These are phyloP conservation scores for Phytophthora colocasiae DNA, from an alignment of 352 stramenopile genomes.

Conservation along the genomic window DNA sequence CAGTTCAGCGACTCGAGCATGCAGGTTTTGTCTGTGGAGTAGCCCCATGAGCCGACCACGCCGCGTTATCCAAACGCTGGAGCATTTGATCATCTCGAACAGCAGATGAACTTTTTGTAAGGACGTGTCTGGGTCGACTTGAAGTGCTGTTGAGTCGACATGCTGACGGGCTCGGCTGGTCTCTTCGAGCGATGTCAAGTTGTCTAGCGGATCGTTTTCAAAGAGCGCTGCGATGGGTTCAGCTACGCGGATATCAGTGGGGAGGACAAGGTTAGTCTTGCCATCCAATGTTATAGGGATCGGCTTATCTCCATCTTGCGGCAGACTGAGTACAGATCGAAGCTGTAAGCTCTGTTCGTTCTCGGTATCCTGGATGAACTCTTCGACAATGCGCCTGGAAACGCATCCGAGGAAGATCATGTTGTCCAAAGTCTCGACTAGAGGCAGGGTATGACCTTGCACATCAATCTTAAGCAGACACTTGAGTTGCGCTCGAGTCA, in stretches of 20 bases:
- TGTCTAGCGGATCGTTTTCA: neutral
- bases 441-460: slow-evolving; percentile 32
- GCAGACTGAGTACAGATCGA: slow-evolving; percentile 10
- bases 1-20: slow-evolving; percentile 44
- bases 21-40: slow-evolving; percentile 59
- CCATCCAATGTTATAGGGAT: slow-evolving; percentile 2
- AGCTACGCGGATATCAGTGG: slow-evolving; percentile 1
- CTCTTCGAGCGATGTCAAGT: slow-evolving; percentile 6
- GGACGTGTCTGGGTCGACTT: slow-evolving; percentile 61
- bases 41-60: slow-evolving; percentile 62
- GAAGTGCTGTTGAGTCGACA: slow-evolving; percentile 61
- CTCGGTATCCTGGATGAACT: slow-evolving; percentile 7
- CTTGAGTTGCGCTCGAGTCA: slow-evolving; percentile 38
- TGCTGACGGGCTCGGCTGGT: slow-evolving; percentile 9
- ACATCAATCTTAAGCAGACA: slow-evolving; percentile 28
- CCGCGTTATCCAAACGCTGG: slow-evolving; percentile 60
- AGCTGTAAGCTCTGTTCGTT: neutral
- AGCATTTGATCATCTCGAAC: slow-evolving; percentile 81
- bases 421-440: slow-evolving; percentile 48
- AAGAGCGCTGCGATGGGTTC: slow-evolving; percentile 11
- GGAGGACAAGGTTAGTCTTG: neutral
- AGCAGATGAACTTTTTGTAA: slow-evolving; percentile 74
- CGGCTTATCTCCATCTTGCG: neutral
- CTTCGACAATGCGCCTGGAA: slow-evolving; percentile 30
- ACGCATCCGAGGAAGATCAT: slow-evolving; percentile 65